These are phyloP conservation scores for Trichoderma erinaceum DNA, from an alignment of 495 filamentous ascomycete genomes.

Conservation along the genomic window DNA sequence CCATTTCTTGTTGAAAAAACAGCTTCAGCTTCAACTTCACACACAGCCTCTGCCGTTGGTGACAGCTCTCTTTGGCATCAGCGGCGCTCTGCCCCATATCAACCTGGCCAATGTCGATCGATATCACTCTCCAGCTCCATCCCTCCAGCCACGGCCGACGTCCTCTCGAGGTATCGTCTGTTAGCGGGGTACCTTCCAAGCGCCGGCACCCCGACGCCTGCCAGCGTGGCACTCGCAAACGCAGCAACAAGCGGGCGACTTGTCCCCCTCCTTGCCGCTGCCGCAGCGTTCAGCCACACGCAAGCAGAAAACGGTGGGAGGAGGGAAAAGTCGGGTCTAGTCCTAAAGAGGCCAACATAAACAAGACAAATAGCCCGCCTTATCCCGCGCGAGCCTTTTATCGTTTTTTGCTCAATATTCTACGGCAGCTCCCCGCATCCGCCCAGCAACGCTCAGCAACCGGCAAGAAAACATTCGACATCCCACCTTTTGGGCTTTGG, in stretches of 20 bases:
- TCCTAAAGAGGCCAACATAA: conserved; percentile 14
- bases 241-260: conserved; percentile 9
- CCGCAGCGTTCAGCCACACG: conserved; percentile 4
- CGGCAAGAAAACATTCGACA: neutral
- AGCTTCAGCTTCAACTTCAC: neutral
- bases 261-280: neutral
- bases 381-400: neutral
- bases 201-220: neutral
- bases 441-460: neutral
- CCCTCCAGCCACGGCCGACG: neutral
- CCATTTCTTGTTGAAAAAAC: neutral
- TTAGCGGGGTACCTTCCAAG: neutral
- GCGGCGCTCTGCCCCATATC: neutral
- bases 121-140: neutral
- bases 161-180: neutral
- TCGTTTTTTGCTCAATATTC: neutral
- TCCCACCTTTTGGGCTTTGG: neutral
- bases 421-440: too few relatives aligned
- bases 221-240: conserved; percentile 7
- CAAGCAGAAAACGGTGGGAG: neutral
- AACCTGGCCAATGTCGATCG: neutral
- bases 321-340: neutral
- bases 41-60: neutral
- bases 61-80: neutral
- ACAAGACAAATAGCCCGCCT: conserved; percentile 11